Base-by-base conservation (phyloP, 179 eudicot genomes). In the Gypsophila paniculata region DNA sequence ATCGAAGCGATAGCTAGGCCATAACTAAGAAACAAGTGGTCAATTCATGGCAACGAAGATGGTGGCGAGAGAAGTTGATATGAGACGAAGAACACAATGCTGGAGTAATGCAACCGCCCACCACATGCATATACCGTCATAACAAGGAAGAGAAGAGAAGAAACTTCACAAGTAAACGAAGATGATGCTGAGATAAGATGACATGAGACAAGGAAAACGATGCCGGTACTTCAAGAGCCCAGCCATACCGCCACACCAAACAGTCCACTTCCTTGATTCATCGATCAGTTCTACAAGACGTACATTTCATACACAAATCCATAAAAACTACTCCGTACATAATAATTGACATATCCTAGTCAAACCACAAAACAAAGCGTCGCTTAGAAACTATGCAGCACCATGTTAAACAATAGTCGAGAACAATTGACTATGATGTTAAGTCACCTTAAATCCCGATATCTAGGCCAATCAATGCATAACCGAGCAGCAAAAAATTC, bases 61-160 rank as follows among this genome's bases (percentile, higher is more conserved):
- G 93, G 86, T 48, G 85, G 82, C 80, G 90, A 88, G 34, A 1
- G 4, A 29, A 29, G 34, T 29, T 29, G 34, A n/a, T n/a, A n/a
- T n/a, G n/a, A n/a, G n/a, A n/a, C n/a, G n/a, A n/a, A 29, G 34
- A 29, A 29, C 4, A 29, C 34, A 29, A 29, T 29, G 34, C 34
- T 4, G 34, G 1, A 29, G 34, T 29, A 29, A 29, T 29, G 34
- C 34, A 79, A 91, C 88, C 76, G 96, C 36, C 93, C 97, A 32
- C 83, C 96, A 36, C 90, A 91, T 82, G 97, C 97, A 17, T 91
- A 91, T 89, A 90, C 93, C 7, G 90, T 96, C 0, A 96, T 93
- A 39, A 90, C 93, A 4, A 76, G 96, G 44, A 91, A 90, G 55
- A 85, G 96, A 26, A 81, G 97, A 61, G 34, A 91, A 90, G 75